Conservation (phyloP, 768 basidiomycete species). For the Termitomyces titanicus region DNA sequence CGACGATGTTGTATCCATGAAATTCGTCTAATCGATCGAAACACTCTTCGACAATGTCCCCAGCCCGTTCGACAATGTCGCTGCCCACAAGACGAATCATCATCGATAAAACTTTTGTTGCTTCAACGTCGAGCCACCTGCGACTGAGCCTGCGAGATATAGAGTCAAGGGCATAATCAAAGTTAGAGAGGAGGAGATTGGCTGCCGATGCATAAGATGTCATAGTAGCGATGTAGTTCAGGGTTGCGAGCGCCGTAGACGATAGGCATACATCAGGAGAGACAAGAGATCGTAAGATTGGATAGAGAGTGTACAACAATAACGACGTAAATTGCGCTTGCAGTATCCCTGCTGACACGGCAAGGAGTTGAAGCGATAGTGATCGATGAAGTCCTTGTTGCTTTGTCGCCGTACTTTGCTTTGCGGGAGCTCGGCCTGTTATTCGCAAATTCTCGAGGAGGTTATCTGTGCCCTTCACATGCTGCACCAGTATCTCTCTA, state of each 20-base stretch:
- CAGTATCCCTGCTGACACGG: conserved; percentile 68
- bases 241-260: conserved; percentile 69
- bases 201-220: conserved; percentile 87
- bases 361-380: conserved; percentile 71
- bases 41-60: conserved; percentile 95
- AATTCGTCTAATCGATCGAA: conserved; percentile 96
- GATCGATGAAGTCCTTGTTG: conserved; percentile 70
- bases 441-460: conserved; percentile 59
- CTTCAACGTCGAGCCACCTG: conserved; percentile 81
- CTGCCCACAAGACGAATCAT: conserved; percentile 85
- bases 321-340: conserved; percentile 67
- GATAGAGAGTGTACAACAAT: conserved; percentile 80
- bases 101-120: conserved; percentile 82
- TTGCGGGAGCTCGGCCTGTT: conserved; percentile 28
- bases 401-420: conserved; percentile 22
- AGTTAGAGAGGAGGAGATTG: conserved; percentile 89
- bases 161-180: conserved; percentile 93
- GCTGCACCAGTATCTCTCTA: conserved; percentile 45
- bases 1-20: conserved; percentile 86
- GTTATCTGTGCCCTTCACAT: conserved; percentile 60
- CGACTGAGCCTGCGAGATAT: conserved; percentile 81
- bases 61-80: conserved; percentile 84
- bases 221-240: conserved; percentile 66
- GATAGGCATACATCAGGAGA: conserved; percentile 68
- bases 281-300: conserved; percentile 80